phyloP scores from a whole-genome alignment of 352 stramenopile genomes.

The Phytopythium montanum region DNA sequence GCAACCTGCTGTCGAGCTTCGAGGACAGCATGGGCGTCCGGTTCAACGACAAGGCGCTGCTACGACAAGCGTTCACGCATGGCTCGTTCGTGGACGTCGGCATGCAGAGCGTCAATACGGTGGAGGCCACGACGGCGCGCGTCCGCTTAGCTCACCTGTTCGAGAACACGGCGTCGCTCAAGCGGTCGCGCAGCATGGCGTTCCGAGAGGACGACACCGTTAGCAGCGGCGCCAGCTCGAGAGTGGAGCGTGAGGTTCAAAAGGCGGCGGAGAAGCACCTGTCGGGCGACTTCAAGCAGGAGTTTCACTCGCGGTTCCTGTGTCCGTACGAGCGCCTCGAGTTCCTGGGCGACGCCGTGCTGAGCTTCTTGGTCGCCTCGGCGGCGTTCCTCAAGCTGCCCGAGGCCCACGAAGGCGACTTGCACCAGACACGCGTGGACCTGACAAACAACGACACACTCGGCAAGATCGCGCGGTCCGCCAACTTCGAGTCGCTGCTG shows the following conservation, averaged over 20 bases:
- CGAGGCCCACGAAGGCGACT: slow-evolving; percentile 54
- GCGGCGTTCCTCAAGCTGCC: slow-evolving; percentile 78
- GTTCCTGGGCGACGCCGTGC: slow-evolving; percentile 79
- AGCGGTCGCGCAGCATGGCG: slow-evolving; percentile 51
- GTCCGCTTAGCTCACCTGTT: slow-evolving; percentile 75
- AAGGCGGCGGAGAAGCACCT: slow-evolving; percentile 57
- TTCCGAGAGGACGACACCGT: slow-evolving; percentile 5
- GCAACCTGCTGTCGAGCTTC: slow-evolving; percentile 62
- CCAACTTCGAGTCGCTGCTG: slow-evolving; percentile 73
- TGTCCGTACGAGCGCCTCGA: slow-evolving; percentile 83
- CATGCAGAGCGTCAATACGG: slow-evolving; percentile 84
- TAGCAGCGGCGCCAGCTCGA: slow-evolving; percentile 14
- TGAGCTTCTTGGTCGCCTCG: slow-evolving; percentile 81
- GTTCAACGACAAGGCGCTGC: slow-evolving; percentile 72
- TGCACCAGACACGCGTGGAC: slow-evolving; percentile 68
- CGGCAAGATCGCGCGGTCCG: slow-evolving; percentile 67
- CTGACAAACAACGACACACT: slow-evolving; percentile 78
- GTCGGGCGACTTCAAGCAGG: slow-evolving; percentile 63
- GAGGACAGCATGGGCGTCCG: slow-evolving; percentile 50
- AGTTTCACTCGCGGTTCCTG: slow-evolving; percentile 72
- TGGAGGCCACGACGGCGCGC: slow-evolving; percentile 68
- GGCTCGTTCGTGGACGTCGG: slow-evolving; percentile 79
- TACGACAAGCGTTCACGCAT: slow-evolving; percentile 84
- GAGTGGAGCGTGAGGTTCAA: slow-evolving; percentile 43
- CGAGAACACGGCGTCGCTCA: slow-evolving; percentile 51